Conservation (phyloP, 495 filamentous ascomycete genomes). For the Monascus purpureus region DNA sequence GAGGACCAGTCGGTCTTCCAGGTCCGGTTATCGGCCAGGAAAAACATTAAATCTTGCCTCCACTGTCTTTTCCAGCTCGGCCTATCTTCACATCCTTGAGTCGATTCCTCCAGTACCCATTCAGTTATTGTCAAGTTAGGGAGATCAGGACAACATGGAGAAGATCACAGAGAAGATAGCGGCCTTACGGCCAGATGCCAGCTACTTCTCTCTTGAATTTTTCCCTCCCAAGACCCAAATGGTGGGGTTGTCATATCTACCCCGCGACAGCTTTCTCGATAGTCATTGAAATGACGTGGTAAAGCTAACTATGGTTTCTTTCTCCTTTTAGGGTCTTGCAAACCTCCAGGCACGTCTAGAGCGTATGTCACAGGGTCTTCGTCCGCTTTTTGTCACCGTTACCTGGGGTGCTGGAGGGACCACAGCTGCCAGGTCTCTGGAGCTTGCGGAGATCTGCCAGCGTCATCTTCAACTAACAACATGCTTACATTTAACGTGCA, state of each 20-base stretch:
- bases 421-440: constrained; percentile 77
- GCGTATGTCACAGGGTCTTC: constrained; percentile 83
- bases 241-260: constrained; percentile 36
- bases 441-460: constrained; percentile 92
- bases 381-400: constrained; percentile 89
- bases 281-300: background rate
- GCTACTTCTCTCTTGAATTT: constrained; percentile 96
- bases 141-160: constrained; percentile 41
- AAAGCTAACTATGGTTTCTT: constrained; percentile 7
- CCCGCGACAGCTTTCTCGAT: background rate
- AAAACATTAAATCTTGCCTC: background rate
- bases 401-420: constrained; percentile 96
- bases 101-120: too few relatives aligned
- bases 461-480: constrained; percentile 82
- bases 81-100: background rate
- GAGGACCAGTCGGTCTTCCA: too few relatives aligned
- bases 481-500: constrained; percentile 92
- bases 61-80: background rate
- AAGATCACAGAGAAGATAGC: constrained; percentile 96
- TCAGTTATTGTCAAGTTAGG: too few relatives aligned
- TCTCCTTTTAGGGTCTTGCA: constrained; percentile 50
- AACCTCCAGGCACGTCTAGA: constrained; percentile 88
- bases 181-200: constrained; percentile 63
- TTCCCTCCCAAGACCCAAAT: constrained; percentile 94
- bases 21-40: background rate